These are phyloP conservation scores for Lipomyces japonicus DNA, from an alignment of 805 yeast species.

Conservation along the genomic window DNA sequence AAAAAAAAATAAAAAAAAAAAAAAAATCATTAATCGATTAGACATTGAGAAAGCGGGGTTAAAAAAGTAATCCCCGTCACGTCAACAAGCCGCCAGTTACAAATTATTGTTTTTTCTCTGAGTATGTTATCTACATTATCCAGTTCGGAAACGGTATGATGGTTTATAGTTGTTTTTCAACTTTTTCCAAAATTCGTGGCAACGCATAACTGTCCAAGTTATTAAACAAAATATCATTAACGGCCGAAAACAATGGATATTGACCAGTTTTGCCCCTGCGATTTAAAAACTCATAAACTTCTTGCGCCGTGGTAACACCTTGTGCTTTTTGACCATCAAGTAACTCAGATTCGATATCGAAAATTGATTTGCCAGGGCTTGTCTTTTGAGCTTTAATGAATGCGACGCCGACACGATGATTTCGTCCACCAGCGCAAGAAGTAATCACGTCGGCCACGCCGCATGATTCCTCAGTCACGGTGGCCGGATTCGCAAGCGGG, in stretches of 20 bases:
- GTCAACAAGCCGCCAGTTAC: no score
- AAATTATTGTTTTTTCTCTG: no score
- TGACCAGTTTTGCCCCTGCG: constrained; percentile 53
- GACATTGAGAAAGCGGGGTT: no score
- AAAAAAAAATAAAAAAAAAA: no score
- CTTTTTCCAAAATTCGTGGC: constrained; percentile 19
- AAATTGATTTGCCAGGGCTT: constrained; percentile 50
- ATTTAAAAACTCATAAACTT: constrained; percentile 78
- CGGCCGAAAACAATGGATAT: constrained; percentile 77
- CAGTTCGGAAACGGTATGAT: no score
- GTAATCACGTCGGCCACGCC: constrained; percentile 99
- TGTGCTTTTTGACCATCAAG: constrained; percentile 96
- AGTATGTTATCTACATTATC: no score
- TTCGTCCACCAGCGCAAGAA: constrained; percentile 96
- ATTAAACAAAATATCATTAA: constrained; percentile 79
- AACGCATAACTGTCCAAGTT: constrained; percentile 40
- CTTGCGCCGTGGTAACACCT: constrained; percentile 86
- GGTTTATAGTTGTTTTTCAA: no score
- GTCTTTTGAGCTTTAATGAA: constrained; percentile 47
- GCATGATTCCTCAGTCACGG: constrained; percentile 90
- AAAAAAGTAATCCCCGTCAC: no score
- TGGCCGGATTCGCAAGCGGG: constrained; percentile 63
- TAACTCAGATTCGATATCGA: constrained; percentile 77
- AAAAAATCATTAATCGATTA: no score
- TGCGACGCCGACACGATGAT: constrained; percentile 61